Percentiles rank a stretch among this genome's conserved stretches.
These are phyloP conservation scores for Aegilops longissima DNA, from an alignment of 176 grass and related monocot genomes.

Conservation along the genomic window DNA sequence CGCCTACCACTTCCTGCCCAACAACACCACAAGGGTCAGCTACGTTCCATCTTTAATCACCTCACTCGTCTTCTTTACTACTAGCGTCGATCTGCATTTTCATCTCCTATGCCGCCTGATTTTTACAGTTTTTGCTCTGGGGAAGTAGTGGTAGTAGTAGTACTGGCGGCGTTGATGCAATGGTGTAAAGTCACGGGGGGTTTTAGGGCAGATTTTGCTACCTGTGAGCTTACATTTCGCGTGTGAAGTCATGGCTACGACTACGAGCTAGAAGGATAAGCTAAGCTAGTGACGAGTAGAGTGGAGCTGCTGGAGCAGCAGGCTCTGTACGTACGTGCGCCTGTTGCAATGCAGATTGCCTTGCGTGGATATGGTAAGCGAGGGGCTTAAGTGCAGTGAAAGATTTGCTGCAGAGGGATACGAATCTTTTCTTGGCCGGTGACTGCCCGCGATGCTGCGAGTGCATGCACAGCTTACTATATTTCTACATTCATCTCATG, in stretches of 20 bases:
- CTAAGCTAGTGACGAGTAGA: neutral
- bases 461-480: constrained; percentile 5
- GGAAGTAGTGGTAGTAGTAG: neutral
- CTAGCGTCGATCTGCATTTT: too few relatives aligned
- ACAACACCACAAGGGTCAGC: constrained; percentile 60
- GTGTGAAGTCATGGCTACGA: constrained; percentile 9
- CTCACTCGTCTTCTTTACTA: too few relatives aligned
- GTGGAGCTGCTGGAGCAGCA: neutral
- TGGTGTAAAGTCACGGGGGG: neutral
- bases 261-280: neutral
- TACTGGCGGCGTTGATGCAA: neutral
- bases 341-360: neutral
- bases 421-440: constrained; percentile 41
- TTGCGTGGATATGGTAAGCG: constrained; percentile 35
- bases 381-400: neutral
- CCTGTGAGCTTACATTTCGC: neutral
- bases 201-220: neutral
- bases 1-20: constrained; percentile 62
- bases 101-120: neutral
- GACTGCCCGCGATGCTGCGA: neutral
- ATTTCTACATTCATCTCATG: neutral
- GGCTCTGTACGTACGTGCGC: neutral
- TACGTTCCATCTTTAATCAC: too few relatives aligned
- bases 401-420: constrained; percentile 18
- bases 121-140: too few relatives aligned